Evolutionary conservation across 2,329 filamentous ascomycete species (phyloP).

Genomic region (Fusarium haematococcum): DNA sequence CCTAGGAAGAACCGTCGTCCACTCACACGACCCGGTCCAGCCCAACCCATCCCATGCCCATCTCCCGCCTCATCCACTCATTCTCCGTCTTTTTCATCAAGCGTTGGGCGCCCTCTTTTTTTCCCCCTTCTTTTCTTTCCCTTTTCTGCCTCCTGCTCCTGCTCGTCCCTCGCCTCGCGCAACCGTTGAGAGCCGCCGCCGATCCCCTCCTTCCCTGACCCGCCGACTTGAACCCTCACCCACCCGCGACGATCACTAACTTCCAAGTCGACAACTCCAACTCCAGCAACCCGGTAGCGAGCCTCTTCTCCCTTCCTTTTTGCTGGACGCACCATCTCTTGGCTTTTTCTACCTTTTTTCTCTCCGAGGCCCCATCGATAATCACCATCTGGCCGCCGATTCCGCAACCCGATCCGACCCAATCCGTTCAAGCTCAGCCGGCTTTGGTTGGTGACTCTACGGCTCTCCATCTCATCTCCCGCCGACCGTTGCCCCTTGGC

Average conservation of each 20-base stretch:
- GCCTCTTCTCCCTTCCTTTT: conserved; percentile 3
- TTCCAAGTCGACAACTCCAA: conserved; percentile 1
- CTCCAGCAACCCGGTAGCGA: conserved; percentile 3
- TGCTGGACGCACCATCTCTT: conserved; percentile 8
- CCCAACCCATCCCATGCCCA: conserved; percentile 6
- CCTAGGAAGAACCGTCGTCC: background rate
- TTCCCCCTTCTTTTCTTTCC: conserved; percentile 24
- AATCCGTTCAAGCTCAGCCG: background rate
- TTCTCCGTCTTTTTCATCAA: conserved; percentile 25
- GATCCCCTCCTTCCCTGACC: conserved; percentile 39
- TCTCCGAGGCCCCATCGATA: conserved; percentile 15
- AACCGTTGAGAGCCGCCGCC: conserved; percentile 39
- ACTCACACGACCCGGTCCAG: background rate
- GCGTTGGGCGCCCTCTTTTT: conserved; percentile 21
- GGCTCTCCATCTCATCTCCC: conserved; percentile 30
- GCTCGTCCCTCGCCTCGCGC: conserved; percentile 11
- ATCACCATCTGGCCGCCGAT: background rate
- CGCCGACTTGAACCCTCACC: conserved; percentile 24
- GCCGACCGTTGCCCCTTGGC: conserved; percentile 9
- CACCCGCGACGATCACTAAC: conserved; percentile 34
- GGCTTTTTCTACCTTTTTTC: background rate
- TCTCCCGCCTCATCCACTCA: conserved; percentile 22
- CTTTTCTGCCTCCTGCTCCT: conserved; percentile 13
- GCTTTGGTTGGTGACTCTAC: conserved; percentile 5
- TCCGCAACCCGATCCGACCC: conserved; percentile 9